Conservation (phyloP, 2,329 filamentous ascomycete species). For the Achaetomium macrosporum region DNA sequence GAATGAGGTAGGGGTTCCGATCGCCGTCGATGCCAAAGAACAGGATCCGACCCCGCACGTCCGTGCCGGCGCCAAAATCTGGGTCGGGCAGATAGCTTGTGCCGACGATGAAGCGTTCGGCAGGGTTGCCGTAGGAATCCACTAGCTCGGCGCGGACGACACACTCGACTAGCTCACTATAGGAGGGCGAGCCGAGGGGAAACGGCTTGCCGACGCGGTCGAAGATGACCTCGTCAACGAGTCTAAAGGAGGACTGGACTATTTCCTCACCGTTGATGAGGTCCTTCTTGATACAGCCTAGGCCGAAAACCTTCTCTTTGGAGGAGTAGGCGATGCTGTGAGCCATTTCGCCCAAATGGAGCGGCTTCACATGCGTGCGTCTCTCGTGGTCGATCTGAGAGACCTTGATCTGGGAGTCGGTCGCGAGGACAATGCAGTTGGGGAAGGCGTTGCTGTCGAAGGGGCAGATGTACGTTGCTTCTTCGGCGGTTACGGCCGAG, state of each 20-base stretch:
- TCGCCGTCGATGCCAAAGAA: conserved; percentile 77
- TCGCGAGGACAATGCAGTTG: conserved; percentile 73
- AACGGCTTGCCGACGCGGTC: conserved; percentile 67
- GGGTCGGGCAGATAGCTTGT: conserved; percentile 71
- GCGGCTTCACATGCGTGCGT: conserved; percentile 79
- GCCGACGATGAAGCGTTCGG: conserved; percentile 84
- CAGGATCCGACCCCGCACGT: conserved; percentile 64
- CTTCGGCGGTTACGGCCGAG: conserved; percentile 86
- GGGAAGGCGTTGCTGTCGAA: conserved; percentile 81
- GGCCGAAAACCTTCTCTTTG: conserved; percentile 71
- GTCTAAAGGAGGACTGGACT: conserved; percentile 72
- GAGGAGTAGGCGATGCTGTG: conserved; percentile 81
- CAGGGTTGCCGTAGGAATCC: conserved; percentile 47
- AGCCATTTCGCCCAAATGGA: conserved; percentile 75
- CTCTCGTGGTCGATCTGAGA: conserved; percentile 76
- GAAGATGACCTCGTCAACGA: conserved; percentile 89
- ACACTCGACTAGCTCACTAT: conserved; percentile 72
- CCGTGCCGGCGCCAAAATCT: conserved; percentile 39
- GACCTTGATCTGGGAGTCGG: conserved; percentile 68
- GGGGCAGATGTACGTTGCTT: conserved; percentile 72
- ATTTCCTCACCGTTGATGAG: conserved; percentile 66
- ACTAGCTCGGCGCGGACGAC: conserved; percentile 71
- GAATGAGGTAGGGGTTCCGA: conserved; percentile 65
- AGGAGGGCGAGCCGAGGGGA: conserved; percentile 44
- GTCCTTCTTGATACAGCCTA: conserved; percentile 77